These are phyloP conservation scores for Arxiozyma bovina DNA, from an alignment of 1,139 yeast species.

Conservation along the genomic window DNA sequence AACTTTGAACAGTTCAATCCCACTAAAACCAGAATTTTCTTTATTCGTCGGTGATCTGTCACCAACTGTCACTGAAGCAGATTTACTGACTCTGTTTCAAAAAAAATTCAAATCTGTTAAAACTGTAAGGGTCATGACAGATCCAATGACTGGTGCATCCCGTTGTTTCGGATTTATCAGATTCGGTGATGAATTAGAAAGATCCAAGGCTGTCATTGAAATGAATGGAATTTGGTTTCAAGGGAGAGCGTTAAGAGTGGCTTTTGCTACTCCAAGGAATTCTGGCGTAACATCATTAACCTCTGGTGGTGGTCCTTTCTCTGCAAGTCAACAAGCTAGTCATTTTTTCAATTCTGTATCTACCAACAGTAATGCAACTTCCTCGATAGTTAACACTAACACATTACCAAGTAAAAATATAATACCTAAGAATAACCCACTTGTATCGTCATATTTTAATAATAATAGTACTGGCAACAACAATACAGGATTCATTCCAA, in stretches of 20 bases:
- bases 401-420: background rate
- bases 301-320: background rate
- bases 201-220: conserved; percentile 64
- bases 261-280: conserved; percentile 61
- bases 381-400: background rate
- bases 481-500: background rate
- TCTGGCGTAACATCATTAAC: background rate
- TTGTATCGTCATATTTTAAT: background rate
- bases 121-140: conserved; percentile 82
- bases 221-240: conserved; percentile 77
- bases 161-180: conserved; percentile 93
- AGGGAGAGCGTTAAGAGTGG: conserved; percentile 69
- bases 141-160: conserved; percentile 63
- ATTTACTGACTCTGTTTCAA: conserved; percentile 60
- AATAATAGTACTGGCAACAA: background rate
- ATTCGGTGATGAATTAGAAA: conserved; percentile 61
- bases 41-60: conserved; percentile 82
- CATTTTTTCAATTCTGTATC: background rate
- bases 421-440: background rate
- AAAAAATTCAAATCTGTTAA: conserved; percentile 64
- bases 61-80: conserved; percentile 66
- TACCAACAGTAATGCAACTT: background rate
- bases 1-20: conserved; percentile 32
- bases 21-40: conserved; percentile 47
- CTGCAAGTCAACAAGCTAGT: background rate